Evolutionary conservation across 768 basidiomycete species (phyloP), one percentile per base, ranked within the genome.

Genomic region (Kwoniella mangroviensis): DNA sequence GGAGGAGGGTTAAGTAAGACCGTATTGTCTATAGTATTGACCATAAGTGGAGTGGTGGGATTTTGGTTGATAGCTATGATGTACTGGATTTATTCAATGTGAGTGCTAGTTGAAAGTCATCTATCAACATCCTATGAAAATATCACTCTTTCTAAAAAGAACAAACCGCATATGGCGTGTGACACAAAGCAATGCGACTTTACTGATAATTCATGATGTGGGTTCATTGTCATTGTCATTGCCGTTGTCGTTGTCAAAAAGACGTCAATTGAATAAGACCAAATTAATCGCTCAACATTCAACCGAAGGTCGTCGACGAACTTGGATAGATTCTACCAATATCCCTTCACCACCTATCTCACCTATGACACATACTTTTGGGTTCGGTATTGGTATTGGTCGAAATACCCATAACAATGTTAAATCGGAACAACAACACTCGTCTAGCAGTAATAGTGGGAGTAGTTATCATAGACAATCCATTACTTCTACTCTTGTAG

Each of bases 291-390:
- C 42, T 34, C 43, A 45, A 11, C 43, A 51, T 21, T 63, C 62
- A 19, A 63, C 51, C 10, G 51, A 63, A 53, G 62, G 62, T 40
- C 11, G 62, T 21, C 17, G 62, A 34, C 43, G 54, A 41, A 63
- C 62, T 28, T 63, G 62, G 62, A 15, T 57, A 26, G 56, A 57
- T 57, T 15, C 15, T 34, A 12, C 24, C 28, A 24, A 57, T 34
- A 17, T 57, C 22, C 56, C 56, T 34, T 57, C 56, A 24, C 22
- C 26, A 40, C 26, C 56, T 26, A 57, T 57, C 13, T 28, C 22
- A 28, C 56, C 21, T n/a, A 57, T 57, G 28, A 17, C 45, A 15
- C 45, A 49, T 49, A 49, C 45, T 19, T 49, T 49, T 19, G 45
- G 45, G 10, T 43, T 43, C 13, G 42, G 42, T 7, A 13, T 49